A percentile compares a stretch with the other conserved stretches of the same genome.
These are phyloP conservation scores for Cyberlindnera bimundalis DNA, from an alignment of 805 yeast species.

Conservation along the genomic window DNA sequence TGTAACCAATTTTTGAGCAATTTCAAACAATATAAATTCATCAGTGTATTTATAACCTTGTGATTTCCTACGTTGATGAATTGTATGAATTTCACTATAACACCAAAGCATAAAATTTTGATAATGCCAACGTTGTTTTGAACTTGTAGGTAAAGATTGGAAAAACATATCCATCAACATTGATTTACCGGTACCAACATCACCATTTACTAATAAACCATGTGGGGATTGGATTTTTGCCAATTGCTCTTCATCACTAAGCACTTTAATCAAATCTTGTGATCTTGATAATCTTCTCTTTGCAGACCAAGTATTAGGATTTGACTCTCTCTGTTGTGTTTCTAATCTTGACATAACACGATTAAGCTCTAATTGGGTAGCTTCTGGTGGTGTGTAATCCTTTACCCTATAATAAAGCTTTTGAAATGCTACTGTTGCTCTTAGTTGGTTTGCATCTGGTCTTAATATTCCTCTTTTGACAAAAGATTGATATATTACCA, in stretches of 20 bases:
- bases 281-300: slow-evolving; percentile 10
- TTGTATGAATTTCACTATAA: slow-evolving; percentile 54
- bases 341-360: slow-evolving; percentile 12
- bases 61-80: slow-evolving; percentile 31
- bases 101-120: slow-evolving; percentile 69
- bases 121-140: slow-evolving; percentile 70
- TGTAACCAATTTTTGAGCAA: slow-evolving; percentile 60
- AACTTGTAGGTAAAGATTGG: slow-evolving; percentile 53
- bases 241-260: slow-evolving; percentile 62
- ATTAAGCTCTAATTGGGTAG: slow-evolving; percentile 9
- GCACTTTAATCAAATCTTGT: slow-evolving; percentile 42
- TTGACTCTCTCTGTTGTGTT: background rate
- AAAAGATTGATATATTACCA: slow-evolving; percentile 49
- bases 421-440: slow-evolving; percentile 62
- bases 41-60: slow-evolving; percentile 41
- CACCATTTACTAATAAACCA: slow-evolving; percentile 61
- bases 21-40: slow-evolving; percentile 61
- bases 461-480: slow-evolving; percentile 48
- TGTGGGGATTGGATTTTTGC: slow-evolving; percentile 54
- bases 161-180: slow-evolving; percentile 75
- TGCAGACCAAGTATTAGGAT: background rate
- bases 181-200: slow-evolving; percentile 73
- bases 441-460: slow-evolving; percentile 56
- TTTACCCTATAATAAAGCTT: slow-evolving; percentile 53
- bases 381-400: slow-evolving; percentile 48